These are phyloP conservation scores for Nakazawaea molendinolei DNA, from an alignment of 805 yeast species.

Conservation along the genomic window DNA sequence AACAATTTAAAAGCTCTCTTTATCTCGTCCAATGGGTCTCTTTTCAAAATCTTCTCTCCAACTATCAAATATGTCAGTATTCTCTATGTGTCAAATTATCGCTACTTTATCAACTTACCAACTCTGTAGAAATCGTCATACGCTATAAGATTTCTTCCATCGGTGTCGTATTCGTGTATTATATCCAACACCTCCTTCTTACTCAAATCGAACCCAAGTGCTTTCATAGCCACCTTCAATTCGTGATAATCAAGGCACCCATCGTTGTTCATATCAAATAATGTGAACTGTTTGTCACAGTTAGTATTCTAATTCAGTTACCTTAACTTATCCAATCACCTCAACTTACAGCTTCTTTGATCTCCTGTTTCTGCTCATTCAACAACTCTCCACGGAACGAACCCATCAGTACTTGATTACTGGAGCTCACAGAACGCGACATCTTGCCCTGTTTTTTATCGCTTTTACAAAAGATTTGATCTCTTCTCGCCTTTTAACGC, in stretches of 20 bases:
- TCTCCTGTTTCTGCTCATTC: conserved; percentile 86
- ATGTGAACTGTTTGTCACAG: conserved; percentile 44
- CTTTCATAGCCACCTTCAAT: conserved; percentile 86
- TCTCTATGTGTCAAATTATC: too few species aligned
- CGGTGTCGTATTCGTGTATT: conserved; percentile 76
- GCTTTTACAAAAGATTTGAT: too few species aligned
- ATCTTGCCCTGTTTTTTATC: too few species aligned
- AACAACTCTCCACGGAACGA: conserved; percentile 46
- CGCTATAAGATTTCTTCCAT: conserved; percentile 62
- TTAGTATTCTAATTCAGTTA: background rate
- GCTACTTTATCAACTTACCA: conserved; percentile 51
- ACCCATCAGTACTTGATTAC: too few species aligned
- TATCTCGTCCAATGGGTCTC: conserved; percentile 93
- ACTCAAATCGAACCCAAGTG: conserved; percentile 82
- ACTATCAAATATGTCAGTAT: conserved; percentile 29
- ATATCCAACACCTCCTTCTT: conserved; percentile 70
- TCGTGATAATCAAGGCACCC: conserved; percentile 90
- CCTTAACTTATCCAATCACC: background rate
- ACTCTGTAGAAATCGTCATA: conserved; percentile 78
- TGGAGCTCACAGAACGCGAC: background rate
- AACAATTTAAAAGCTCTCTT: conserved; percentile 82
- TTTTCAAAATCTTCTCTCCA: conserved; percentile 72
- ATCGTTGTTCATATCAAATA: conserved; percentile 90
- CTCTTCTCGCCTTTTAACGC: too few species aligned
- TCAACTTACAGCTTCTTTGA: conserved; percentile 65